Percentiles rank a stretch among this genome's conserved stretches.
Conservation (phyloP, 208 protist species). For the Crithidia bombi region DNA sequence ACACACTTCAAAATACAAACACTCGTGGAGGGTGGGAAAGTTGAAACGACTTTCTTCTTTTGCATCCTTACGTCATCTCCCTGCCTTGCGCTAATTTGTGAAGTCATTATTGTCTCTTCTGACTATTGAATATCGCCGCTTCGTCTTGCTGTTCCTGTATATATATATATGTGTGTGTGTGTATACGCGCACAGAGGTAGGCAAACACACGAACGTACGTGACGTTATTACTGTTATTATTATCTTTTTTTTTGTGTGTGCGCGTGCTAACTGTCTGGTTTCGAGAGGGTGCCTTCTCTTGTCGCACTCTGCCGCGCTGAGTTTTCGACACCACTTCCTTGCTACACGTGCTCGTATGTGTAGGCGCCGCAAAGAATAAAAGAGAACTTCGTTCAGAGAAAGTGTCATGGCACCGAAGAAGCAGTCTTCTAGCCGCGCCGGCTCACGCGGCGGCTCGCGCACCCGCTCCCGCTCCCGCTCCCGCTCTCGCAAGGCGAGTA, state of each 20-base stretch:
- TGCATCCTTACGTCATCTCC: slow-evolving; percentile 6
- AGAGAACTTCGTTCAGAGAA: neutral
- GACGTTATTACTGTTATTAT: too few species aligned
- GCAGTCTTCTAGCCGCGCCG: slow-evolving; percentile 42
- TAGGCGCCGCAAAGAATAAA: too few species aligned
- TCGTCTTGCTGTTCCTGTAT: too few species aligned
- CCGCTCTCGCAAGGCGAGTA: slow-evolving; percentile 40
- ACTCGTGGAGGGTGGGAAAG: neutral
- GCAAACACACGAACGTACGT: too few species aligned
- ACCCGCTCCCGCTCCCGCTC: slow-evolving; percentile 40
- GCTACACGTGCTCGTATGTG: too few species aligned
- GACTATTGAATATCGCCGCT: neutral
- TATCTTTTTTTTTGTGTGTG: too few species aligned
- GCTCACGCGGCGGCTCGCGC: slow-evolving; percentile 33
- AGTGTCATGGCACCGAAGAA: slow-evolving; percentile 48
- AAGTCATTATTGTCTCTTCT: slow-evolving; percentile 17
- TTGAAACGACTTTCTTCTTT: slow-evolving; percentile 7
- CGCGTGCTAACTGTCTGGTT: too few species aligned
- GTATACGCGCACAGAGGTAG: too few species aligned
- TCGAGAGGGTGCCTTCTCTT: too few species aligned
- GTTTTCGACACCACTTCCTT: too few species aligned
- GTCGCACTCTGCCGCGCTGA: too few species aligned
- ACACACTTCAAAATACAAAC: neutral
- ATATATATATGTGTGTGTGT: too few species aligned
- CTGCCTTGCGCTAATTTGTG: neutral